A percentile compares a stretch with the other conserved stretches of the same genome.
These are phyloP conservation scores for Talaromyces sp. DNA, from an alignment of 2,329 filamentous ascomycete genomes.

Conservation along the genomic window DNA sequence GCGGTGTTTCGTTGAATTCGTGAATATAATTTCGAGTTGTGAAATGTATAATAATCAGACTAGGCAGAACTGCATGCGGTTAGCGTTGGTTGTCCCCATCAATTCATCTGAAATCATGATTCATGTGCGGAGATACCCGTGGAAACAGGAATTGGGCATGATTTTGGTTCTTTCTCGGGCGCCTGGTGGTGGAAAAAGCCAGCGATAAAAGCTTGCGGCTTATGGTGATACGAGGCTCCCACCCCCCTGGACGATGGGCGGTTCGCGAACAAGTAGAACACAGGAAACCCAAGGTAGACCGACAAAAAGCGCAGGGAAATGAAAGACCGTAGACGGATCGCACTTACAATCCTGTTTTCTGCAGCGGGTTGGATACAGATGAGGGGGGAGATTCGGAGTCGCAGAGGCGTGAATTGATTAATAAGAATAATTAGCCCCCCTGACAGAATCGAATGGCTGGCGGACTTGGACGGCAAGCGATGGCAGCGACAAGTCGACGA, in stretches of 20 bases:
- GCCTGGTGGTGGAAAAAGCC: background rate
- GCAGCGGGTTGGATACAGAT: background rate
- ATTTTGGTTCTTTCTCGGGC: background rate
- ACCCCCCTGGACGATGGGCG: background rate
- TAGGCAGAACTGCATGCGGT: background rate
- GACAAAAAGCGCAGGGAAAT: background rate
- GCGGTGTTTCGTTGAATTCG: conserved; percentile 30
- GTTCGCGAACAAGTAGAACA: background rate
- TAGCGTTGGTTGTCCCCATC: background rate
- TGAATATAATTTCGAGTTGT: conserved; percentile 1
- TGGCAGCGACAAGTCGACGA: background rate
- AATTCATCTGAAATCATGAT: background rate
- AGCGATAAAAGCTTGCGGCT: background rate
- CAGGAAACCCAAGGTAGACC: background rate
- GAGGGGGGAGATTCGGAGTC: background rate
- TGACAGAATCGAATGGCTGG: background rate
- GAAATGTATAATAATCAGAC: background rate
- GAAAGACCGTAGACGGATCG: background rate
- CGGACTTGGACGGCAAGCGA: background rate
- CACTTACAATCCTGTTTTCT: conserved; percentile 11
- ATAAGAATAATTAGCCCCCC: background rate
- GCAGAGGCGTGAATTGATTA: conserved; percentile 2
- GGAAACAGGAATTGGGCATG: background rate
- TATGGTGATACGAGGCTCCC: background rate
- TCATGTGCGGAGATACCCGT: background rate